A percentile compares a stretch with the other conserved stretches of the same genome.
These are phyloP conservation scores for Penicillium hordei DNA, from an alignment of 2,329 filamentous ascomycete species.

Conservation along the genomic window DNA sequence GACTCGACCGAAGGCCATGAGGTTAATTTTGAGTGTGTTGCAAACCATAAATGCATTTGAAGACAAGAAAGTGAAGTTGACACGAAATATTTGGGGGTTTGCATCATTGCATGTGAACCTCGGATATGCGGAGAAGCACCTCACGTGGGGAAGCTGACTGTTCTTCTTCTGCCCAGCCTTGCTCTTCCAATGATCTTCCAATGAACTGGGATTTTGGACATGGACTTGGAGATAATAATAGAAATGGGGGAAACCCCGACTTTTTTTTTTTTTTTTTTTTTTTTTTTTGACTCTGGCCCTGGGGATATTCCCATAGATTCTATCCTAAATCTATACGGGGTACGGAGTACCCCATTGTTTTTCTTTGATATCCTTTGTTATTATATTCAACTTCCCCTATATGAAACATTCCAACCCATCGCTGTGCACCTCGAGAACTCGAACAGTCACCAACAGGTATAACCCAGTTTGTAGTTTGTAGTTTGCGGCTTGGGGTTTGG, in stretches of 20 bases:
- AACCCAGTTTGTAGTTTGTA: neutral
- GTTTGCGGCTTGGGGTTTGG: neutral
- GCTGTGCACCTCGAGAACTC: neutral
- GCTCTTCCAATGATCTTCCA: neutral
- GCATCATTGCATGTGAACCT: conserved; percentile 33
- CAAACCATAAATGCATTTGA: conserved; percentile 2
- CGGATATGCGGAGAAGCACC: conserved; percentile 22
- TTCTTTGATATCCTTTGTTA: neutral
- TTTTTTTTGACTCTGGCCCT: neutral
- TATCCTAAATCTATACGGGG: neutral
- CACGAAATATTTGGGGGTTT: conserved; percentile 2
- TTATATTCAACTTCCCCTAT: neutral
- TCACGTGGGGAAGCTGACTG: conserved; percentile 24
- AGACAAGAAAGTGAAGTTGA: conserved; percentile 3
- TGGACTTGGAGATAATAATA: neutral
- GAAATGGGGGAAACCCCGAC: neutral
- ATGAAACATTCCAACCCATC: conserved; percentile 2
- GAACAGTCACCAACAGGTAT: neutral
- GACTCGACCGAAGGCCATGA: neutral
- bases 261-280: neutral
- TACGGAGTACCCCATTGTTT: neutral
- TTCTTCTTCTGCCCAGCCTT: neutral
- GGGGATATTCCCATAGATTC: neutral
- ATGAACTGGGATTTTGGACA: neutral
- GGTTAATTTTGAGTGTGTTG: neutral